phyloP scores from a whole-genome alignment of 2,329 filamentous ascomycete genomes.

The Aspergillus sergii region DNA sequence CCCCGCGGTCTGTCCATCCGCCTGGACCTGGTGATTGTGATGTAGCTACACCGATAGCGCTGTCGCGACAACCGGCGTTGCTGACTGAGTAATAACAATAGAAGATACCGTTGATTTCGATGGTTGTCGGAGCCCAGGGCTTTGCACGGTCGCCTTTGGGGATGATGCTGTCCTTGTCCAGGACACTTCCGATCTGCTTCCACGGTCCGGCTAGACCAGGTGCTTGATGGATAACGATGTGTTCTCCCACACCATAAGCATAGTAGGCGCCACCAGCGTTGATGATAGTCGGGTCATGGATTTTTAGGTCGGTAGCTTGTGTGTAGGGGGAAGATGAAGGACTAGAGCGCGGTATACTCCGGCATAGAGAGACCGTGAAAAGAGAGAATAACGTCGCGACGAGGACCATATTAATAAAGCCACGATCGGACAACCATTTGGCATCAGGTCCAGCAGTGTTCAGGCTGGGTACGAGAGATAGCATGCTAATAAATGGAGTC shows the following conservation, averaged over 20 bases:
- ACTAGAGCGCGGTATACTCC: background rate
- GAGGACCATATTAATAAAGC: background rate
- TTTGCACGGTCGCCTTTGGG: slow-evolving; percentile 34
- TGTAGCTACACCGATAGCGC: slow-evolving; percentile 63
- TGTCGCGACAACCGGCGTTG: slow-evolving; percentile 62
- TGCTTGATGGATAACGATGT: slow-evolving; percentile 34
- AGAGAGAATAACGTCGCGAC: background rate
- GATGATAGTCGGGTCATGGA: slow-evolving; percentile 39
- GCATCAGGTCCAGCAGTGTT: background rate
- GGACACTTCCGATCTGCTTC: slow-evolving; percentile 31
- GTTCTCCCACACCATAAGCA: slow-evolving; percentile 35
- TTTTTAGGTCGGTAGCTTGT: slow-evolving; percentile 22
- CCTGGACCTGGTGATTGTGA: slow-evolving; percentile 41
- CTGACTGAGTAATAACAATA: slow-evolving; percentile 69
- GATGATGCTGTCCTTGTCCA: slow-evolving; percentile 35
- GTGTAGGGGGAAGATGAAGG: background rate
- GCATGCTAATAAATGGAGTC: background rate
- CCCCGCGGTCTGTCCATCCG: slow-evolving; percentile 40
- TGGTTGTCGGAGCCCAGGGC: slow-evolving; percentile 63
- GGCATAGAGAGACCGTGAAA: background rate
- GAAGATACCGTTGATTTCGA: slow-evolving; percentile 58
- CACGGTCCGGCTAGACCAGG: slow-evolving; percentile 34
- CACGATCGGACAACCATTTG: background rate
- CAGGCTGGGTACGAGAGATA: background rate
- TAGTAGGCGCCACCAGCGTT: slow-evolving; percentile 31